phyloP scores from a whole-genome alignment of 306 rosid species.

The Sesbania bispinosa region DNA sequence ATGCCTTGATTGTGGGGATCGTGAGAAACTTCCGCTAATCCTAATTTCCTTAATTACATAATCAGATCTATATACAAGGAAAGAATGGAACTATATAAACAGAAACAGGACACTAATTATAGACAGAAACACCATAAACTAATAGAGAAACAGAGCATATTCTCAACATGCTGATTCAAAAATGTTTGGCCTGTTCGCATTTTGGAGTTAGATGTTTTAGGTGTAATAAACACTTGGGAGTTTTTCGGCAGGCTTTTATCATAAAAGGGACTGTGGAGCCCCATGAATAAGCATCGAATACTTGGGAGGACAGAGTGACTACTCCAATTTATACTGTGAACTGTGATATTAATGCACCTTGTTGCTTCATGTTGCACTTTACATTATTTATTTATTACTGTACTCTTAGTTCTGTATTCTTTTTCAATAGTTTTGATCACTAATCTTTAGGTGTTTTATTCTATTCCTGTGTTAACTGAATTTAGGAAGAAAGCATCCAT shows the following conservation, averaged over 20 bases:
- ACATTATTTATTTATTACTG: neutral
- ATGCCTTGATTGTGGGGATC: too few species aligned
- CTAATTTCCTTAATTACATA: too few species aligned
- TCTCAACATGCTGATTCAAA: neutral
- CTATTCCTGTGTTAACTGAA: conserved; percentile 22
- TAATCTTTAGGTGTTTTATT: neutral
- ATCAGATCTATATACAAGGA: too few species aligned
- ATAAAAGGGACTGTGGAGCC: neutral
- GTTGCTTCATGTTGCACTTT: neutral
- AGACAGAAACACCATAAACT: too few species aligned
- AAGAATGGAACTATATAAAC: too few species aligned
- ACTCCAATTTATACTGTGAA: neutral
- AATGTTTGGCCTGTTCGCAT: too few species aligned
- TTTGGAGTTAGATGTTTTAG: too few species aligned
- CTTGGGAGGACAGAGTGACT: neutral
- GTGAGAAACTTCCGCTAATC: too few species aligned
- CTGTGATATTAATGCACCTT: neutral
- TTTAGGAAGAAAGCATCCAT: conserved; percentile 45
- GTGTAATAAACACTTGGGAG: too few species aligned
- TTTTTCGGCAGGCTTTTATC: neutral
- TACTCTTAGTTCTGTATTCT: neutral
- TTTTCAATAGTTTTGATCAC: neutral
- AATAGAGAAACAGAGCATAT: too few species aligned
- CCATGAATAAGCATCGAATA: neutral
- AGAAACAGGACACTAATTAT: too few species aligned